Evolutionary conservation across 2,329 filamentous ascomycete genomes (phyloP).

Genomic region (Cladosporium phlei): DNA sequence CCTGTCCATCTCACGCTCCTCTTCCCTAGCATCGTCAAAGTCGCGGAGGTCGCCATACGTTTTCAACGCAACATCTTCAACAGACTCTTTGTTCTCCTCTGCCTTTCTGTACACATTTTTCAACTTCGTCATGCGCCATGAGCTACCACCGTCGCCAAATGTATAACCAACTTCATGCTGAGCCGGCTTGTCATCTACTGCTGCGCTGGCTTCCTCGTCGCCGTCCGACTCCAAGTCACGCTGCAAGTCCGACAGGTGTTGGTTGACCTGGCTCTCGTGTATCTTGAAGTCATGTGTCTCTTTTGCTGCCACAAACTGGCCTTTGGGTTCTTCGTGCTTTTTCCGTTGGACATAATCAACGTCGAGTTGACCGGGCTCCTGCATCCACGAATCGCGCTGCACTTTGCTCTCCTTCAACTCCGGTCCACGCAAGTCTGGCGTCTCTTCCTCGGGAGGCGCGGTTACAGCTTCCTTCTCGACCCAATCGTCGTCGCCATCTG

Average conservation of each 20-base stretch:
- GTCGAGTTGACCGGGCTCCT: slow-evolving; percentile 72
- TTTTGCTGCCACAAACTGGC: slow-evolving; percentile 43
- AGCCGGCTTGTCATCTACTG: slow-evolving; percentile 48
- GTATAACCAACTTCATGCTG: slow-evolving; percentile 68
- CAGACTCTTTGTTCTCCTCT: slow-evolving; percentile 63
- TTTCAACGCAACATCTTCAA: slow-evolving; percentile 80
- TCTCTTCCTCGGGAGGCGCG: slow-evolving; percentile 39
- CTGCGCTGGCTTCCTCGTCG: slow-evolving; percentile 29
- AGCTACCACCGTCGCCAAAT: slow-evolving; percentile 83
- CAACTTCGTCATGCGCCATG: slow-evolving; percentile 96
- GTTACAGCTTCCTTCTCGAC: slow-evolving; percentile 41
- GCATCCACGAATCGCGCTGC: slow-evolving; percentile 90
- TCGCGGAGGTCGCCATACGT: slow-evolving; percentile 74
- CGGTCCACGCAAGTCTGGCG: slow-evolving; percentile 40
- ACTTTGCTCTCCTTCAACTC: slow-evolving; percentile 37
- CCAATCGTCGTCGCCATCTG: slow-evolving; percentile 38
- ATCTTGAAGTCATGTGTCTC: slow-evolving; percentile 65
- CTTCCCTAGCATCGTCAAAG: slow-evolving; percentile 90
- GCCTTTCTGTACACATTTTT: slow-evolving; percentile 78
- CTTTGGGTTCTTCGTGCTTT: slow-evolving; percentile 45
- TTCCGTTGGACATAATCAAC: slow-evolving; percentile 72
- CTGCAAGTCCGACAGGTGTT: slow-evolving; percentile 59
- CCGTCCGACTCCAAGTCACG: slow-evolving; percentile 45
- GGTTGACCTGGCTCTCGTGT: slow-evolving; percentile 77
- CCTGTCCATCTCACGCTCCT: slow-evolving; percentile 83